Base-by-base conservation (phyloP, 352 stramenopile genomes). In the Phytophthora lateralis region DNA sequence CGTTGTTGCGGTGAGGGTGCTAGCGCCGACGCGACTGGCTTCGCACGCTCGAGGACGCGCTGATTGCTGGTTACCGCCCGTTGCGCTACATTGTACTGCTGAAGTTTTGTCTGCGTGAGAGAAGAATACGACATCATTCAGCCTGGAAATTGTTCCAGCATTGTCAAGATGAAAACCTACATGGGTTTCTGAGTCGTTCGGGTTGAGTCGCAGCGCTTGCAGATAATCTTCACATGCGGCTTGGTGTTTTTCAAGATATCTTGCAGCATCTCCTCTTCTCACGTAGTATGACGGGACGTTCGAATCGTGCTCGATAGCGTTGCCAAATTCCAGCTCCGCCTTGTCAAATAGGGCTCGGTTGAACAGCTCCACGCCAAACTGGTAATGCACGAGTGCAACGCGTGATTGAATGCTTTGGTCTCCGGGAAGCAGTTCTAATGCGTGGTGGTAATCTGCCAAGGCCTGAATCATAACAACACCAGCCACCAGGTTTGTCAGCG, bases 321-420 rank as follows among this genome's bases (percentile, higher is more conserved):
- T 43, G 18, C 54, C 45, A 42, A 76, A 76, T 58, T 93, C 87
- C n/a, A 94, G 46, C 44, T 91, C 82, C 4, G 85, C 85, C 49
- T 83, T 88, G 42, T 89, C 69, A 34, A 94, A 95, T 46, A 79
- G 71, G 12, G 66, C 82, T 49, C 69, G 60, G 51, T 94, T 94
- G 68, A 94, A 92, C 6, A 91, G 59, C 27, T 91, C 73, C 26
- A 94, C 75, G 15, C 87, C 85, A 52, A 95, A 92, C 24, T 90
- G 77, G 56, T 92, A 95, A 56, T 92, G 85, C 27, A 95, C 80
- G 32, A 93, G 66, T 7, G 78, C 81, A 4, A 94, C 73, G 9
- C 85, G 76, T 8, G 85, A 78, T 24, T 80, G 68, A 15, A 93
- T 74, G 2, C 76, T 75, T n/a, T 63, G 60, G 37, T 66, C 80